Evolutionary conservation across 768 basidiomycete genomes (phyloP).

Genomic region (Austroboletus festivus): DNA sequence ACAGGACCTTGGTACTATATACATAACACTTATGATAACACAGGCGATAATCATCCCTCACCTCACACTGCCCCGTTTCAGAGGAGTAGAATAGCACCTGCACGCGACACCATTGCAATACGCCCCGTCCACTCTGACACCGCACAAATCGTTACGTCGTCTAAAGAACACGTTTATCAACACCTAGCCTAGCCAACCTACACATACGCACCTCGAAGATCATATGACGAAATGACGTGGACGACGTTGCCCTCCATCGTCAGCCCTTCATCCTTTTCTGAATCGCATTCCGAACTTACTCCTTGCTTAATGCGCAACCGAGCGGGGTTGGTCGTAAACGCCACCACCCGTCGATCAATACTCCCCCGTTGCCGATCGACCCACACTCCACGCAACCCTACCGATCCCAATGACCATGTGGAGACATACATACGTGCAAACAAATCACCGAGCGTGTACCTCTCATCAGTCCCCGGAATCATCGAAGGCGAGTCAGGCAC

Average conservation of each 20-base stretch:
- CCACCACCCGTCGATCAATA: slow-evolving; percentile 20
- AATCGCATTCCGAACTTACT: too few species aligned
- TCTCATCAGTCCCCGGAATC: background rate
- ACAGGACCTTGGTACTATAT: too few species aligned
- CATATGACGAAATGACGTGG: slow-evolving; percentile 22
- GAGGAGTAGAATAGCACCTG: slow-evolving; percentile 30
- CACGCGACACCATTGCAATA: slow-evolving; percentile 41
- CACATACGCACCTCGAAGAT: slow-evolving; percentile 30
- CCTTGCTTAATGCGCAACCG: background rate
- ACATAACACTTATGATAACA: too few species aligned
- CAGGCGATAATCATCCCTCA: too few species aligned
- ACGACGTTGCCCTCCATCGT: slow-evolving; percentile 13
- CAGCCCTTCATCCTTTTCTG: background rate
- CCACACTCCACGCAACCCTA: slow-evolving; percentile 26
- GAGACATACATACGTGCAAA: slow-evolving; percentile 11
- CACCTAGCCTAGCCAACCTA: background rate
- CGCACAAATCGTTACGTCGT: slow-evolving; percentile 45
- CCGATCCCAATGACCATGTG: slow-evolving; percentile 16
- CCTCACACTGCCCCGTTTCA: slow-evolving; percentile 2
- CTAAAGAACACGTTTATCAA: slow-evolving; percentile 12
- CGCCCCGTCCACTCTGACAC: slow-evolving; percentile 44
- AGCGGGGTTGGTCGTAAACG: slow-evolving; percentile 18
- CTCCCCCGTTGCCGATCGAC: slow-evolving; percentile 16
- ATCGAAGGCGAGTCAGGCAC: background rate
- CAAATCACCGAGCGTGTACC: background rate